Evolutionary conservation across 2,329 filamentous ascomycete species (phyloP).

Genomic region (Rhytidhysteron rufulum): DNA sequence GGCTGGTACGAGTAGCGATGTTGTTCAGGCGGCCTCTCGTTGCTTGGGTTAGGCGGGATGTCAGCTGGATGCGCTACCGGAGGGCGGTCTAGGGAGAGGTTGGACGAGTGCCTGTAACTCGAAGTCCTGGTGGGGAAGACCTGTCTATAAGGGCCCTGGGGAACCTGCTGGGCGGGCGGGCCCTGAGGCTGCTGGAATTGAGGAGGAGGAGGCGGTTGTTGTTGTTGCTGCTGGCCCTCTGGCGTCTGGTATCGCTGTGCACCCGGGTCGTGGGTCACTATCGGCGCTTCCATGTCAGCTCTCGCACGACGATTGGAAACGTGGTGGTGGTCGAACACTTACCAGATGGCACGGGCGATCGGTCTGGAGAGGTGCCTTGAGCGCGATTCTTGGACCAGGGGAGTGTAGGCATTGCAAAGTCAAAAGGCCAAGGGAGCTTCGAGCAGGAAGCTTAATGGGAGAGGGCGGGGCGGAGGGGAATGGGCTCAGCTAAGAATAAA

Average conservation of each 20-base stretch:
- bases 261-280: slow-evolving; percentile 30
- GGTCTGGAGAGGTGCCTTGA: slow-evolving; percentile 32
- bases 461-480: slow-evolving; percentile 12
- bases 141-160: slow-evolving; percentile 15
- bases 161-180: slow-evolving; percentile 4
- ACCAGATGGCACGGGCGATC: slow-evolving; percentile 32
- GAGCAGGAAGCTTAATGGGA: slow-evolving; percentile 9
- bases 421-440: slow-evolving; percentile 16
- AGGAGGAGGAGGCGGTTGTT: slow-evolving; percentile 7
- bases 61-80: slow-evolving; percentile 17
- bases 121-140: slow-evolving; percentile 23
- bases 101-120: slow-evolving; percentile 28
- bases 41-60: slow-evolving; percentile 17
- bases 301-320: slow-evolving; percentile 16
- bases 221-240: slow-evolving; percentile 18
- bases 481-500: slow-evolving; percentile 33
- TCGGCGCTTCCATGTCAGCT: slow-evolving; percentile 31
- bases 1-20: slow-evolving; percentile 21
- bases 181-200: slow-evolving; percentile 9
- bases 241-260: slow-evolving; percentile 21
- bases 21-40: slow-evolving; percentile 15
- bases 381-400: slow-evolving; percentile 36
- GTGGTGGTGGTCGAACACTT: slow-evolving; percentile 17
- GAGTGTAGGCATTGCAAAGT: slow-evolving; percentile 33
- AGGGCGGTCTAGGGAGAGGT: slow-evolving; percentile 26